Evolutionary conservation across 2,329 filamentous ascomycete genomes (phyloP).

Genomic region (Myrmaecium sp.): DNA sequence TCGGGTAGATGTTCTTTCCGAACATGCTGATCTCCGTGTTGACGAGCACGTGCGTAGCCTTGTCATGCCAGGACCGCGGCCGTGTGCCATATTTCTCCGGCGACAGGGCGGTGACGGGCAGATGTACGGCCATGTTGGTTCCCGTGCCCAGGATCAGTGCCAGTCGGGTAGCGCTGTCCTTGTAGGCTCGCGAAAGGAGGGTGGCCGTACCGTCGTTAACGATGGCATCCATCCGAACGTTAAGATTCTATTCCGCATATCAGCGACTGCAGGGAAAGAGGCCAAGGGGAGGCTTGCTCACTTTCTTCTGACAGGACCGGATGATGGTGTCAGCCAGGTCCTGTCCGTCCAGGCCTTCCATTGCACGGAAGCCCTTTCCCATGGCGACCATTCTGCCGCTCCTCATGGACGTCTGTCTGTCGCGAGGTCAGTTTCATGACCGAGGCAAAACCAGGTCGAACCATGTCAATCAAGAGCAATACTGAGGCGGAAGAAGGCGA

Average conservation of each 20-base stretch:
- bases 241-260: conserved; percentile 23
- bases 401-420: conserved; percentile 39
- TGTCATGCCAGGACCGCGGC: conserved; percentile 36
- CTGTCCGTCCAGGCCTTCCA: conserved; percentile 39
- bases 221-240: conserved; percentile 43
- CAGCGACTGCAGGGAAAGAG: conserved; percentile 2
- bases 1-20: conserved; percentile 39
- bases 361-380: conserved; percentile 49
- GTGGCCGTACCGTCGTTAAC: conserved; percentile 48
- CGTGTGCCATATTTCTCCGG: conserved; percentile 38
- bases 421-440: background rate
- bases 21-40: conserved; percentile 54
- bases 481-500: no score
- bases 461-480: no score
- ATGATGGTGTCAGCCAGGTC: conserved; percentile 44
- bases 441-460: no score
- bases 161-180: conserved; percentile 42
- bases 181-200: conserved; percentile 44
- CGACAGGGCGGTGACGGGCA: conserved; percentile 38
- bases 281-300: conserved; percentile 10
- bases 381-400: conserved; percentile 41
- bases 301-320: conserved; percentile 35
- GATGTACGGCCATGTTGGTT: conserved; percentile 46
- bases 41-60: conserved; percentile 43
- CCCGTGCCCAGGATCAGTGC: conserved; percentile 49